Evolutionary conservation across 257 asterid species (phyloP), one percentile per base, ranked within the genome.

Genomic region (Ocimum tenuiflorum): DNA sequence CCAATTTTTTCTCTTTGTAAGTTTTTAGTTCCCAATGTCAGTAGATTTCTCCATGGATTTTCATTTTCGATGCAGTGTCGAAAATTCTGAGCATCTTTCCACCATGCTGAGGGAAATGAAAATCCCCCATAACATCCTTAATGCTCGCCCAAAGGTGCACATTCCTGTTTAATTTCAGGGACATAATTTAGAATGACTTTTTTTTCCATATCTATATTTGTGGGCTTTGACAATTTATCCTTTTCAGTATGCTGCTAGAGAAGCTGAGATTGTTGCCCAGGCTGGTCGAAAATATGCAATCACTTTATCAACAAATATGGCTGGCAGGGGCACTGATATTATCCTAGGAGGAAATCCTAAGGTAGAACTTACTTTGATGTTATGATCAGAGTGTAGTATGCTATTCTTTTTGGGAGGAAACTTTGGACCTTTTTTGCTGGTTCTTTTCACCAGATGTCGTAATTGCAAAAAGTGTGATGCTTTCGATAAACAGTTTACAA

Each of bases 271-370:
- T 78, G 89, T 94, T 31, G 96, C 99, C 55, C 99, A 94, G 80
- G 99, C 99, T 17, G 99, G 99, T 72, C 83, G 97, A 71, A 89
- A 90, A 76, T 64, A 83, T 73, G 99, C 96, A 70, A 92, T 92
- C 74, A 92, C 99, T 74, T 74, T 92, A 78, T 89, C 99, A 48
- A 89, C 99, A 6, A 92, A 92, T 79, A 92, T 92, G 99, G 99
- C 99, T 67, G 99, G 99, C 54, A 79, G 99, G 77, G 97, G 99
- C 50, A 88, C 99, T 75, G 99, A 94, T 77, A 94, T 94, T 70
- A 94, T 94, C 78, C 88, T 94, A 8, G 99, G 99, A 78, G 99
- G 99, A 73, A 94, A 92, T 75, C 99, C 99, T 17, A 94, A 92
- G 96, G 99, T 78, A 70, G 65, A 74, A 72, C 48, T 70, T 70